A percentile compares a stretch with the other conserved stretches of the same genome.
phyloP scores from a whole-genome alignment of 164 flowering plant species.

The Annona squamosa region DNA sequence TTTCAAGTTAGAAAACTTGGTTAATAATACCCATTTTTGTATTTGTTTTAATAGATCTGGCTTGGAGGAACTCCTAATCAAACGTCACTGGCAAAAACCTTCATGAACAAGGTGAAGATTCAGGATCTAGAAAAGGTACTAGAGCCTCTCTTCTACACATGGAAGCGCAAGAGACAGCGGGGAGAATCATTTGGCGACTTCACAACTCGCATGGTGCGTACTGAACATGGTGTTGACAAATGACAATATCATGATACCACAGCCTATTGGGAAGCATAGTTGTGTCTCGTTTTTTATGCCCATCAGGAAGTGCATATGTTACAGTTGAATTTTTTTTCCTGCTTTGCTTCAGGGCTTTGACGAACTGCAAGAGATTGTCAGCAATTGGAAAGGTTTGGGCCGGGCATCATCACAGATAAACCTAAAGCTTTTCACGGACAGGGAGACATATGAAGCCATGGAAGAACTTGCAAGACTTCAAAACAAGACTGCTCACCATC shows the following conservation, averaged over 20 bases:
- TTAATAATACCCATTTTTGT: background rate
- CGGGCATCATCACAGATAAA: slow-evolving; percentile 33
- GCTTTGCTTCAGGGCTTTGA: slow-evolving; percentile 64
- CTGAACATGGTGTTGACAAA: background rate
- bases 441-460: slow-evolving; percentile 14
- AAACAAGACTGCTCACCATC: slow-evolving; percentile 69
- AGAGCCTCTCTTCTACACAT: slow-evolving; percentile 76
- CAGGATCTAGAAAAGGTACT: slow-evolving; percentile 92
- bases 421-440: slow-evolving; percentile 46
- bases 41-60: slow-evolving; percentile 57
- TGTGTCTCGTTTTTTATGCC: background rate
- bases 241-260: background rate
- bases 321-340: background rate
- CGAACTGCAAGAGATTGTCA: slow-evolving; percentile 64
- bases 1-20: background rate
- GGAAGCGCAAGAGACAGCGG: slow-evolving; percentile 57
- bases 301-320: no score
- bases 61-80: slow-evolving; percentile 94
- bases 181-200: slow-evolving; percentile 94
- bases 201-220: slow-evolving; percentile 68
- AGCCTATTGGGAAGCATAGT: background rate
- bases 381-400: slow-evolving; percentile 65
- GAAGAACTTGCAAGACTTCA: slow-evolving; percentile 46
- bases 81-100: slow-evolving; percentile 53
- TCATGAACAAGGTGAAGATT: slow-evolving; percentile 86